Conservation (phyloP, 2,329 filamentous ascomycete species). For the Cytospora leucostoma region DNA sequence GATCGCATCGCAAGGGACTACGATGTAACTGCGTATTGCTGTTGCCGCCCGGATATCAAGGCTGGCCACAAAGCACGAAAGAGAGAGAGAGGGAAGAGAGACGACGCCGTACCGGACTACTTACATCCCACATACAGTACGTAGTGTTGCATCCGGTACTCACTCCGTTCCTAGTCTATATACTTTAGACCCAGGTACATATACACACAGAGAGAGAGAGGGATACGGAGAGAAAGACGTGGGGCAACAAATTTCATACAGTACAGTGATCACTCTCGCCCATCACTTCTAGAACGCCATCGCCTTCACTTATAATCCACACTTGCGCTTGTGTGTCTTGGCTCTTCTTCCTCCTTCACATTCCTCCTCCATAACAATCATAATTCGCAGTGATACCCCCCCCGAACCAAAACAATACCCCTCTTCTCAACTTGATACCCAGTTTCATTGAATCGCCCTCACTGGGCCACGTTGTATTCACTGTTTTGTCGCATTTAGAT, state of each 20-base stretch:
- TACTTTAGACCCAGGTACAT: neutral
- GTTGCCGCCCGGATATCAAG: constrained; percentile 16
- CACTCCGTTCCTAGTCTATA: no score
- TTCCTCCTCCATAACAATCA: neutral
- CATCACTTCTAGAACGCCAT: neutral
- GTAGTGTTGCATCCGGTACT: neutral
- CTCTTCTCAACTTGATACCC: neutral
- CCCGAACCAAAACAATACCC: neutral
- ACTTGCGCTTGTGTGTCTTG: neutral
- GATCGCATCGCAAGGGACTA: neutral
- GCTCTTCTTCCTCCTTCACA: neutral
- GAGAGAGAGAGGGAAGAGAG: no score
- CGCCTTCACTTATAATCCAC: neutral
- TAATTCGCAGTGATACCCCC: neutral
- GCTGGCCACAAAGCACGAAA: neutral
- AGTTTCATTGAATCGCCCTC: neutral
- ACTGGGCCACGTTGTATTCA: neutral
- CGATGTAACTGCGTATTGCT: neutral
- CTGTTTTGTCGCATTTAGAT: neutral
- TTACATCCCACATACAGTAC: neutral
- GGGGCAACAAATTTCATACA: neutral
- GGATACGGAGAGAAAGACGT: no score
- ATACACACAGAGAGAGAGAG: neutral
- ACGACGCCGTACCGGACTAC: no score
- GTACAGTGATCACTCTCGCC: neutral